Evolutionary conservation across 1,284 basidiomycete species (phyloP).

Genomic region (Laetiporus sulphureus): DNA sequence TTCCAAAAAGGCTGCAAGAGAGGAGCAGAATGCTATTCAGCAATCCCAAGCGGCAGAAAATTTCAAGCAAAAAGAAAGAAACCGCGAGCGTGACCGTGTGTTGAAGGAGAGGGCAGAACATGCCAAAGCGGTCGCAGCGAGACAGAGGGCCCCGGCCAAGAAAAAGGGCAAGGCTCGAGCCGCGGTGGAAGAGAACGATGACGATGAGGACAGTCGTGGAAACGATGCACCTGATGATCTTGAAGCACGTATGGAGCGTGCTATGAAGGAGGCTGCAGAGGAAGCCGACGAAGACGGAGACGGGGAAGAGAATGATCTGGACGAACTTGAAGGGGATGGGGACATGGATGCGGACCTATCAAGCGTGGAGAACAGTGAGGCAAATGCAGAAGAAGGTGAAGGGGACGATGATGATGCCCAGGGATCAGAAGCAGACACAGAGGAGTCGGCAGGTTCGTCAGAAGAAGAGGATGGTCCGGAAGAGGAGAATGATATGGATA

Average conservation of each 20-base stretch:
- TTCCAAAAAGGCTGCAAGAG: slow-evolving; percentile 22
- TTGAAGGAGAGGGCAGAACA: slow-evolving; percentile 24
- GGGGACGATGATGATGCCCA: neutral
- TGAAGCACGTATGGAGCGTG: slow-evolving; percentile 26
- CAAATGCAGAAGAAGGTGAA: neutral
- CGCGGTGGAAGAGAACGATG: slow-evolving; percentile 8
- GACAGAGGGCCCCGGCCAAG: neutral
- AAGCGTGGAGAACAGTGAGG: neutral
- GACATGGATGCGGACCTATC: neutral
- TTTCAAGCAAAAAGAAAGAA: slow-evolving; percentile 25
- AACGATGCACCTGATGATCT: slow-evolving; percentile 14
- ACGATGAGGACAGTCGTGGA: slow-evolving; percentile 9
- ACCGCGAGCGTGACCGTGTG: slow-evolving; percentile 21
- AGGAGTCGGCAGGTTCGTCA: neutral
- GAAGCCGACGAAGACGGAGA: slow-evolving; percentile 27
- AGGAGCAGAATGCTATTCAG: slow-evolving; percentile 18
- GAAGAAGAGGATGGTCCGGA: neutral
- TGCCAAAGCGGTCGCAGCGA: slow-evolving; percentile 5
- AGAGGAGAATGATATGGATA: slow-evolving; percentile 14
- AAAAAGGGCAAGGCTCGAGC: slow-evolving; percentile 11
- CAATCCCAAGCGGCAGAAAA: slow-evolving; percentile 21
- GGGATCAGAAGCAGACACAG: neutral
- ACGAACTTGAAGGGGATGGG: neutral
- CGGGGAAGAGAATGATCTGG: slow-evolving; percentile 4
- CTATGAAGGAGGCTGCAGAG: slow-evolving; percentile 27